Percentiles rank a stretch among this genome's conserved stretches.
These are phyloP conservation scores for Pseudonitzschia multiseries DNA, from an alignment of 108 stramenopile species.

Conservation along the genomic window DNA sequence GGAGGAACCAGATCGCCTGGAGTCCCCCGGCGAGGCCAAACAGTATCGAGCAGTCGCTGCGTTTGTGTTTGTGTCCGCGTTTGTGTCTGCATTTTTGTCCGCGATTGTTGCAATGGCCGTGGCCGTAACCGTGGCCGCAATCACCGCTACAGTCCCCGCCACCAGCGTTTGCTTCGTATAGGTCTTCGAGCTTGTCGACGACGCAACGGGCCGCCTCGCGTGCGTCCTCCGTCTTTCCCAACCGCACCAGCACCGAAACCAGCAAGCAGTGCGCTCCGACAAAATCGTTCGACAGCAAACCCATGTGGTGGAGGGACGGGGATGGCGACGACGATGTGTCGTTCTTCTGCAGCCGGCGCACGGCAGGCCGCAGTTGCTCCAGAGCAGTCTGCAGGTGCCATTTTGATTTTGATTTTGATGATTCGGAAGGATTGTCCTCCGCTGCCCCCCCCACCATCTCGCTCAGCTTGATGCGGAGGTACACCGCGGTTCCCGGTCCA, in stretches of 20 bases:
- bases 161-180: neutral
- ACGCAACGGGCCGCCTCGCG: neutral
- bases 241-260: neutral
- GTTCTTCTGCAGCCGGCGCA: neutral
- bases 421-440: neutral
- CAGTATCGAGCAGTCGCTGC: constrained; percentile 3
- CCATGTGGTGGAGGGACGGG: neutral
- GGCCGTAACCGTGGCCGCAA: too few species aligned
- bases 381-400: neutral
- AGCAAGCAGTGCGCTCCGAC: neutral
- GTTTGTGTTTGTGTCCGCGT: too few species aligned
- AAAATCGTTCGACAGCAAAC: constrained; percentile 3
- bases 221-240: constrained; percentile 6
- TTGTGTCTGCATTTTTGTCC: too few species aligned
- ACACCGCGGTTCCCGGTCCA: neutral
- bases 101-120: neutral
- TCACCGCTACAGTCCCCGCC: too few species aligned
- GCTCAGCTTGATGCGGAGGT: constrained; percentile 12
- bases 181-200: neutral
- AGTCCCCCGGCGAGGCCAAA: constrained; percentile 6
- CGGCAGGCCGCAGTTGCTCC: neutral
- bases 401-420: too few species aligned
- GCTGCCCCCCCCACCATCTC: neutral
- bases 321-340: neutral
- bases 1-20: constrained; percentile 6